Evolutionary conservation across 768 basidiomycete species (phyloP).

Genomic region (Clathrus columnatus): DNA sequence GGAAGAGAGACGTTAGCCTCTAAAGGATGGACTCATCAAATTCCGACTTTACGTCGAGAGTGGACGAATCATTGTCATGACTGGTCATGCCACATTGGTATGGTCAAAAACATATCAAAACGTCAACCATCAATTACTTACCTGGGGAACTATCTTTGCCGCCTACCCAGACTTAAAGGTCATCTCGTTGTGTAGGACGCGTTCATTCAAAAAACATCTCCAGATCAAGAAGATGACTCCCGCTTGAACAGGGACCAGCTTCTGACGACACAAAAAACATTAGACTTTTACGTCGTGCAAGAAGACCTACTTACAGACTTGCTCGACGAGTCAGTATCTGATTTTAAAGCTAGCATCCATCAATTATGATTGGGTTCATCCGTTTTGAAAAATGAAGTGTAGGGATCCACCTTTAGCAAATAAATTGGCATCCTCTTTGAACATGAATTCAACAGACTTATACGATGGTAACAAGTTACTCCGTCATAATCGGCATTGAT

Average conservation of each 20-base stretch:
- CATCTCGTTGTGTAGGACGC: conserved; percentile 10
- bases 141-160: conserved; percentile 7
- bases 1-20: conserved; percentile 14
- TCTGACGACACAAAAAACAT: neutral
- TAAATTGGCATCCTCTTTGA: too few species aligned
- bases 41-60: conserved; percentile 16
- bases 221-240: neutral
- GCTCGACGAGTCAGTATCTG: neutral
- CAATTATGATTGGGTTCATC: neutral
- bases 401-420: neutral
- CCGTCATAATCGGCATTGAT: neutral
- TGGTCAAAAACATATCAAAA: conserved; percentile 14
- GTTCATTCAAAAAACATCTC: conserved; percentile 15
- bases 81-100: conserved; percentile 12
- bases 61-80: conserved; percentile 11
- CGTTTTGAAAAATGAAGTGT: conserved; percentile 3
- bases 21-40: conserved; percentile 13
- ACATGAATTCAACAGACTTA: too few species aligned
- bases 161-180: conserved; percentile 12
- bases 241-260: neutral
- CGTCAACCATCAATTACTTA: conserved; percentile 10
- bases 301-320: neutral
- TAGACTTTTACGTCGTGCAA: neutral
- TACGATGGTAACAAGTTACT: neutral
- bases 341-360: neutral